phyloP scores from a whole-genome alignment of 1,284 basidiomycete species.

The Neotropicomus parvogracilis region DNA sequence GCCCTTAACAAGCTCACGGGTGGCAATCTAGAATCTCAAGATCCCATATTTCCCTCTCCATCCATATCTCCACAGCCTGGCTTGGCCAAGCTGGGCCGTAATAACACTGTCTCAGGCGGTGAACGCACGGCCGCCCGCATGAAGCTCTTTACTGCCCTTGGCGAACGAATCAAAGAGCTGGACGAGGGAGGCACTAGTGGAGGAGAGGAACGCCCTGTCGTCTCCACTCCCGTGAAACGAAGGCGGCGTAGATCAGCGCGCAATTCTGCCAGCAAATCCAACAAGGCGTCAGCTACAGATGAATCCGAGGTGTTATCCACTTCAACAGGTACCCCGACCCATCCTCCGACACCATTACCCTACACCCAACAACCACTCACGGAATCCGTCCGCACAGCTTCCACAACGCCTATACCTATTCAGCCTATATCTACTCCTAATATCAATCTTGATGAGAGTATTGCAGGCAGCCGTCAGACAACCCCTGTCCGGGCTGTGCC shows the following conservation, averaged over 20 bases:
- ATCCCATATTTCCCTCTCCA: conserved; percentile 37
- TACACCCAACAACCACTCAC: conserved; percentile 24
- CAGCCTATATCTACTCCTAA: conserved; percentile 29
- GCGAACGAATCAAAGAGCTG: conserved; percentile 59
- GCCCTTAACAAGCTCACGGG: conserved; percentile 74
- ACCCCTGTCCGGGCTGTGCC: conserved; percentile 33
- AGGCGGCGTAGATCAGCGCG: conserved; percentile 57
- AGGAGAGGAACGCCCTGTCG: conserved; percentile 53
- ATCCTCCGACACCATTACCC: conserved; percentile 51
- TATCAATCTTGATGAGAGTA: conserved; percentile 30
- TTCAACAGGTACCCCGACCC: conserved; percentile 58
- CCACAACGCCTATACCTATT: conserved; percentile 30
- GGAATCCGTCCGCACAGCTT: conserved; percentile 28
- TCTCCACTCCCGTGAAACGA: conserved; percentile 46
- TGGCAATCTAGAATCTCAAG: conserved; percentile 48
- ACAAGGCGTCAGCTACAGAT: conserved; percentile 48
- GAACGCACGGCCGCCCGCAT: conserved; percentile 68
- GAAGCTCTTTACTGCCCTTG: conserved; percentile 59
- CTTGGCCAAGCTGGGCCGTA: conserved; percentile 53
- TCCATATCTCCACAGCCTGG: conserved; percentile 49
- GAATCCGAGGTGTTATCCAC: conserved; percentile 61
- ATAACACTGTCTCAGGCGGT: conserved; percentile 76
- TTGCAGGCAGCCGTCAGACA: conserved; percentile 32
- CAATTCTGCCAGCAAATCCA: conserved; percentile 47
- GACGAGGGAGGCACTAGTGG: conserved; percentile 62